A percentile compares a stretch with the other conserved stretches of the same genome.
phyloP scores from a whole-genome alignment of 2,329 filamentous ascomycete genomes.

The Furcasterigmium sp. region DNA sequence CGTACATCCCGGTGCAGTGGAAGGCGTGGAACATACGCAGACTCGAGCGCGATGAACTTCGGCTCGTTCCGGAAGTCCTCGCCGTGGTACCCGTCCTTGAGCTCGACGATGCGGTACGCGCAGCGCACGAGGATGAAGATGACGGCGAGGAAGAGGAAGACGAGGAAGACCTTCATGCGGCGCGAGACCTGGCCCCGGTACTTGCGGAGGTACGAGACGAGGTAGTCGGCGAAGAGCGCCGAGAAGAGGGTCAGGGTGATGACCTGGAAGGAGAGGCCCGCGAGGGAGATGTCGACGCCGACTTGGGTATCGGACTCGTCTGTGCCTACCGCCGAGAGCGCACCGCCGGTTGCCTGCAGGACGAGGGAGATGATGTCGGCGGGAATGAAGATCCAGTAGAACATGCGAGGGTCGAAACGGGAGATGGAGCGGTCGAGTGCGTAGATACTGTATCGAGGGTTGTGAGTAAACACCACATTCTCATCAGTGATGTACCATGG shows the following conservation, averaged over 20 bases:
- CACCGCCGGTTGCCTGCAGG: conserved; percentile 47
- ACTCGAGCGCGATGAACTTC: conserved; percentile 39
- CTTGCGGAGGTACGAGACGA: conserved; percentile 22
- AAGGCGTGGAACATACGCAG: conserved; percentile 21
- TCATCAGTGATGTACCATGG: rapidly evolving
- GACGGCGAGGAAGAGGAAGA: conserved; percentile 43
- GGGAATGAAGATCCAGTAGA: conserved; percentile 35
- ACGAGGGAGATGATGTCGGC: conserved; percentile 46
- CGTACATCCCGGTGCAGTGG: too few species aligned
- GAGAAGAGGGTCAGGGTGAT: conserved; percentile 40
- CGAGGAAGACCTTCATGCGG: conserved; percentile 42
- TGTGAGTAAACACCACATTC: too few species aligned
- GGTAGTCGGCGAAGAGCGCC: conserved; percentile 34
- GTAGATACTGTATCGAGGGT: conserved; percentile 16
- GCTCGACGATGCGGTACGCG: conserved; percentile 53
- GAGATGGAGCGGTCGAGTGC: conserved; percentile 16
- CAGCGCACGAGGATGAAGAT: conserved; percentile 51
- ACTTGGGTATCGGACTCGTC: conserved; percentile 20
- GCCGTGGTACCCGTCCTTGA: conserved; percentile 49
- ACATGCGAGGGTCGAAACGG: conserved; percentile 22
- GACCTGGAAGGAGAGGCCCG: conserved; percentile 46
- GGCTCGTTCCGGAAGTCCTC: conserved; percentile 37
- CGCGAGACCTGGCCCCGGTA: conserved; percentile 19
- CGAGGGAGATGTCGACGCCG: conserved; percentile 44
- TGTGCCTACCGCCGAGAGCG: conserved; percentile 30